Evolutionary conservation across 805 yeast species (phyloP), one percentile per base, ranked within the genome.

Genomic region (Ogataea methylovora): DNA sequence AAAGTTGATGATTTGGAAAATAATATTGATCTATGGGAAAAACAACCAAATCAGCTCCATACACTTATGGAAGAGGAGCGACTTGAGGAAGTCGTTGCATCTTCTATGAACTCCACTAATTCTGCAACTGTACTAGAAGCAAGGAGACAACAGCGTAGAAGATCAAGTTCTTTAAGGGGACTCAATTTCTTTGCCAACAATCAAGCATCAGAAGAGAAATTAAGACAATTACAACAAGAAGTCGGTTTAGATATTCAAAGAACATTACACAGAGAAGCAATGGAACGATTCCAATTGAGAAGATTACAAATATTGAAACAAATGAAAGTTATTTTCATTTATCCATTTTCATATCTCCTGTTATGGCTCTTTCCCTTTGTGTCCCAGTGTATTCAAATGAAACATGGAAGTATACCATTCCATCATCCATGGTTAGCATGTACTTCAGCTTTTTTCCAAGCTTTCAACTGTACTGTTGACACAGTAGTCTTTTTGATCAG

Each of bases 311-410:
- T 87, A 33, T 76, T 80, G 51, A 76, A 77, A 37, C 95, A 87
- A 58, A 76, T 84, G 71, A 77, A 77, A 47, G 68, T 80, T 22
- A 79, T 87, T 31, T 85, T 87, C 56, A 67, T 87, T 30, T 87
- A 87, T 52, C 97, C 97, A 3, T 60, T 81, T 27, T 81, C 94
- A 2, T 87, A 85, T 55, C 66, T 85, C 38, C 65, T 82, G 19
- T 57, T 86, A 30, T 87, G 97, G 97, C 50, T 80, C 15, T 79
- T 83, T 43, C 96, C 96, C 2, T 71, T 84, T 40, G 69, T 79
- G 5, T 64, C 74, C 24, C 83, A 81, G 46, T 65, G 76, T 36
- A 41, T 43, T 18, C 43, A 46, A 27, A 65, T 84, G 8, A 76
- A 72, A 47, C 62, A 69, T 44, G 61, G 64, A 25, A 61, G 67